phyloP scores from a whole-genome alignment of 2,329 filamentous ascomycete genomes.

The Ascocoryne sarcoides region DNA sequence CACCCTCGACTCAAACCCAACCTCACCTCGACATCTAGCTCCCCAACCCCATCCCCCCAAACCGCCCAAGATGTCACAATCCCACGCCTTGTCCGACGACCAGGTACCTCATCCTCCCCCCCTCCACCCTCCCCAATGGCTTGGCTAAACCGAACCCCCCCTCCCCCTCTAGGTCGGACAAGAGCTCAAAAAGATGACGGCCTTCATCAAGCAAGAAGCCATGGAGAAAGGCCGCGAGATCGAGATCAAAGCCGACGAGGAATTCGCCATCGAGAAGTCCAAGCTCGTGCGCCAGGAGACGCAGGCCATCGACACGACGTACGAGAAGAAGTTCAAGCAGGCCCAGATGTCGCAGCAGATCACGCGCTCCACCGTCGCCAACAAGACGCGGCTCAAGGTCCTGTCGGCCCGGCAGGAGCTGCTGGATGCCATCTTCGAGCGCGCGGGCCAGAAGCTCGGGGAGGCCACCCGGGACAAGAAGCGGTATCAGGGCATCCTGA shows the following conservation, averaged over 20 bases:
- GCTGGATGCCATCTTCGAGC: constrained; percentile 81
- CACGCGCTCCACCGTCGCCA: constrained; percentile 88
- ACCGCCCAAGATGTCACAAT: constrained; percentile 71
- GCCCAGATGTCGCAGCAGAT: constrained; percentile 98
- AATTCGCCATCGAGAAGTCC: constrained; percentile 98
- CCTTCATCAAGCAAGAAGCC: constrained; percentile 98
- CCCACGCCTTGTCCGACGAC: constrained; percentile 93
- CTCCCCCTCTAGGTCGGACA: constrained; percentile 64
- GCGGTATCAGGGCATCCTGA: constrained; percentile 69
- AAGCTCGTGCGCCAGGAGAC: constrained; percentile 97
- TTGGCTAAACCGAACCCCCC: constrained; percentile 12
- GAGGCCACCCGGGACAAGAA: constrained; percentile 57
- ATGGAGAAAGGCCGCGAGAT: constrained; percentile 96
- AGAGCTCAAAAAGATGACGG: constrained; percentile 99
- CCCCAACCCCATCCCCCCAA: constrained; percentile 6
- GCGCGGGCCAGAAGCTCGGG: constrained; percentile 63
- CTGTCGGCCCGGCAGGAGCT: constrained; percentile 82
- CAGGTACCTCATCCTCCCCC: constrained; percentile 35
- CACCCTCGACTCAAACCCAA: constrained; percentile 9
- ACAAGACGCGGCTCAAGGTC: constrained; percentile 89
- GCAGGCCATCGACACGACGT: constrained; percentile 79
- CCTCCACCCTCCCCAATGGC: background rate
- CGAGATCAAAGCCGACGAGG: constrained; percentile 95
- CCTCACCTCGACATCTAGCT: constrained; percentile 12
- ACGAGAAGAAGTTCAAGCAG: constrained; percentile 99